Evolutionary conservation across 495 filamentous ascomycete species (phyloP), one percentile per base, ranked within the genome.

Genomic region (Hyphodiscus hymeniophilus): DNA sequence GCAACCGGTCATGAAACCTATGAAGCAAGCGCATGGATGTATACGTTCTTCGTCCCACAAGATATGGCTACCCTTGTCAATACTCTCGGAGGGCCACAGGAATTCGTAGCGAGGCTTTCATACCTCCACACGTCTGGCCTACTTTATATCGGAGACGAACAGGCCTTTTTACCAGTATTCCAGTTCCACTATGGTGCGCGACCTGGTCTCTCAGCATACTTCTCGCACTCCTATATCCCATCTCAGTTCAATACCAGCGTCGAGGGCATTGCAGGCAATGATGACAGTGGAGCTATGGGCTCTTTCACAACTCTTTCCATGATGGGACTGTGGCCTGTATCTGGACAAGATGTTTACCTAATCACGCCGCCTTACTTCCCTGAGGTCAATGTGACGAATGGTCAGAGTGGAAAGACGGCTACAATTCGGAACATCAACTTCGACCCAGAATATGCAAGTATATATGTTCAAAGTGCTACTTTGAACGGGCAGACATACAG

Each of bases 261-360:
- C 2, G 61, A 63, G 23, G 83, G 84, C 8, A 72, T 87, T 8
- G 81, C 84, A 0, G 83, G 82, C 0, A 87, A 87, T 59, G 83
- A 87, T 48, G 83, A 87, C 57, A 75, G 70, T 34, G 83, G 83
- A 7, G 81, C 82, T 0, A 85, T 86, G 81, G 85, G 82, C 16
- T 74, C 76, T 6, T 87, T 86, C 51, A 68, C 78, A 0, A 79
- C 77, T 2, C 73, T 87, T 13, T 69, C 75, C 41, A 87, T 85
- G 81, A 76, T 86, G 63, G 85, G 85, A 6, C 63, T 87, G 0
- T 90, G 83, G 64, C 85, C 85, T 0, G 78, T 85, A 13, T 74
- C 81, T 0, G 85, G 84, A 3, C 83, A 88, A 56, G 65, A 87
- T 53, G 82, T 88, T 0, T 89, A 90, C 48, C 70, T 89, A 7